These are phyloP conservation scores for Plenodomus biglobosus DNA, from an alignment of 2,329 filamentous ascomycete genomes.

Conservation along the genomic window DNA sequence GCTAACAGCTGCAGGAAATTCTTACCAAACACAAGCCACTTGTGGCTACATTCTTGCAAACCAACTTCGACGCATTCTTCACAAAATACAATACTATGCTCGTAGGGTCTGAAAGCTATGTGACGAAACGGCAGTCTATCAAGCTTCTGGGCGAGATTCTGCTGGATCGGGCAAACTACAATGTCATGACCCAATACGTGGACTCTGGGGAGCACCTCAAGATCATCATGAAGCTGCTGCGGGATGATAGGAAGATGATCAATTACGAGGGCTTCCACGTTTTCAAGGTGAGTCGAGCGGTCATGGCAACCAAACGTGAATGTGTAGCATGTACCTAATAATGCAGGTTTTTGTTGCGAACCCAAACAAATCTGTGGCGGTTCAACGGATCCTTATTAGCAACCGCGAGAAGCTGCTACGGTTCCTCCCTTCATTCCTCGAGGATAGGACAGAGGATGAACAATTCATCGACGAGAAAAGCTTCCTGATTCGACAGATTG, in stretches of 20 bases:
- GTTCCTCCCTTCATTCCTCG: conserved; percentile 88
- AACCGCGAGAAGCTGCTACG: conserved; percentile 88
- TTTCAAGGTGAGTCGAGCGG: conserved; percentile 69
- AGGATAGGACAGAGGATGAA: conserved; percentile 94
- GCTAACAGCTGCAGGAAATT: conserved; percentile 67
- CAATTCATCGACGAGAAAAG: conserved; percentile 98
- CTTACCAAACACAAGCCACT: conserved; percentile 91
- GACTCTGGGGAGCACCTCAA: conserved; percentile 95
- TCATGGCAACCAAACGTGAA: not conserved
- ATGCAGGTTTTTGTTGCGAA: conserved; percentile 90
- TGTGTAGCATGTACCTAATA: no score
- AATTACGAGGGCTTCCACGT: conserved; percentile 99
- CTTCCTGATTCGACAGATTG: conserved; percentile 94
- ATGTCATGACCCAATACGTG: conserved; percentile 96
- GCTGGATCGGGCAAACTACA: conserved; percentile 93
- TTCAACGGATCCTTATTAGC: conserved; percentile 94
- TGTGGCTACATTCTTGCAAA: conserved; percentile 81
- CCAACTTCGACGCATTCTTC: conserved; percentile 95
- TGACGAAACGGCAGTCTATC: conserved; percentile 97
- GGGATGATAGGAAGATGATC: conserved; percentile 97
- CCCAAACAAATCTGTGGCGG: conserved; percentile 94
- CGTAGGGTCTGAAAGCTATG: conserved; percentile 91
- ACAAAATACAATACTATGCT: conserved; percentile 83
- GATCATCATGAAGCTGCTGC: conserved; percentile 94
- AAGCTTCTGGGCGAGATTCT: conserved; percentile 95